Evolutionary conservation across 1,284 basidiomycete genomes (phyloP), one percentile per base, ranked within the genome.

Genomic region (Fomitopsis palustris): DNA sequence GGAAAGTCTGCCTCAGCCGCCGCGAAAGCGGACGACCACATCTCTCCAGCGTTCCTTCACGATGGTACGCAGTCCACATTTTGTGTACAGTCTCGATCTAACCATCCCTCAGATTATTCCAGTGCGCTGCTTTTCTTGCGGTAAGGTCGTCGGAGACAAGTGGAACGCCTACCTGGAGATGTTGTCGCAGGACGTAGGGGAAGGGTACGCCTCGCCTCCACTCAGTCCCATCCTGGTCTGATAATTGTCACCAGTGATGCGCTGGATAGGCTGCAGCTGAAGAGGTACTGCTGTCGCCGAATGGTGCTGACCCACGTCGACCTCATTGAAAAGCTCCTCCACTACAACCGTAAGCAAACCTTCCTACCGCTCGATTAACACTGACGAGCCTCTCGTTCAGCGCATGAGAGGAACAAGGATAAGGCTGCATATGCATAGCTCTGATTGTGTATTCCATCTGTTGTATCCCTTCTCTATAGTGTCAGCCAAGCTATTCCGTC

Each of bases 221-320:
- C 31, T 16, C 16, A 37, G 10, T 23, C 19, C 1, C 16, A n/a
- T 14, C 31, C 35, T 35, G 49, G 31, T 43, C 16, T 19, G n/a
- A 29, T 25, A 5, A 29, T 16, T 29, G 25, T 16, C 16, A 55
- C 19, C 64, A 93, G 96, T 66, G 95, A 98, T 61, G 96, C 96
- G 9, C 82, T 98, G 55, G 95, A 97, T 65, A 88, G 92, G 67
- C 81, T 98, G 4, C 92, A 95, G 64, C 78, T 98, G 58, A 96
- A 94, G 75, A 81, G 96, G 60, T 98, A 98, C 75, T 98, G 96
- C 77, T 98, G 96, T 76, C 83, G 96, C 52, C 85, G 96, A 57
- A 99, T 99, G 96, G 93, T 99, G 12, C 78, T 98, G 58, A 98
- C 96, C 0, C 96, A 99, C 73, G 95, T 98, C 62, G 96, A 98